Base-by-base conservation (phyloP, 1,284 basidiomycete species). In the Pholiota adiposa region DNA sequence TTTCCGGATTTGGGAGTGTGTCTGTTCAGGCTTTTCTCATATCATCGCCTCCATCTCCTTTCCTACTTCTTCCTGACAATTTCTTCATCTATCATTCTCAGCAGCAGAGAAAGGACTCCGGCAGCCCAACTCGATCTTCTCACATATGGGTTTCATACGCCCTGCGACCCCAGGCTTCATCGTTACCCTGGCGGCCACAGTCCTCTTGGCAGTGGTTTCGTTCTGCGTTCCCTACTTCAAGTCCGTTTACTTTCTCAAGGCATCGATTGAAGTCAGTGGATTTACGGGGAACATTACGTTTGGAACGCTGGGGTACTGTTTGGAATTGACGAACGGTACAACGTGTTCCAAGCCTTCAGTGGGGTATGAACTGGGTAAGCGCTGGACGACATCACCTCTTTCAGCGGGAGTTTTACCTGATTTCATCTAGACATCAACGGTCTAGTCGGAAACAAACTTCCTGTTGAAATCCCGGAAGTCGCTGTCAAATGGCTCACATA, bases 401-500 rank as follows among this genome's bases (percentile, higher is more conserved):
- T 16, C n/a, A 14, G 54, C 16, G n/a, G n/a, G n/a, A n/a, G n/a
- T n/a, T 55, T 41, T 29, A n/a, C 54, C 36, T 33, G 54, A 46
- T 34, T 54, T 56, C 29, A 56, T 43, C 4, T 69, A 95, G 93
- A 96, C 69, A 86, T 94, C 65, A 94, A 95, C 69, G 72, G 76
- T 33, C 81, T 96, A 2, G 85, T 96, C 40, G 90, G 88, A 14
- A 83, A 94, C 72, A 76, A 82, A 2, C 73, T 83, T 6, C 59
- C 76, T 59, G 58, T 92, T 38, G 72, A 93, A 65, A 94, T 96
- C 56, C 94, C 94, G 3, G 76, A 83, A 41, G 84, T 92, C 6
- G 81, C 87, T 54, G 89, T 93, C 62, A 95, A 95, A 79, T 96
- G 93, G 89, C 77, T 96, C 69, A 97, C 94, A 12, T 95, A 95